phyloP scores from a whole-genome alignment of 1,139 yeast genomes.

The Zygoascus hellenicus region DNA sequence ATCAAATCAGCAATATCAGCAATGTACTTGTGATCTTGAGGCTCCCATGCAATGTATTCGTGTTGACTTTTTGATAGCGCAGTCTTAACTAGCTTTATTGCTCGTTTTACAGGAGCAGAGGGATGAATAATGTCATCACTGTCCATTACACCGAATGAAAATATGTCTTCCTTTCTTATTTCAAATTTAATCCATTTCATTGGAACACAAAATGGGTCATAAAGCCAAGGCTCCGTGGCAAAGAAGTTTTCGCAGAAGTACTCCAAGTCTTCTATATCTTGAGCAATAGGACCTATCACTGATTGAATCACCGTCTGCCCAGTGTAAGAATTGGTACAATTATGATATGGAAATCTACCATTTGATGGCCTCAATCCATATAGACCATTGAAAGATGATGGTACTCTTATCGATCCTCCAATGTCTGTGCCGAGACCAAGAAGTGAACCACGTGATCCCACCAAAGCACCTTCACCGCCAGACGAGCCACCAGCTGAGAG shows the following conservation, averaged over 20 bases:
- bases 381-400: slow-evolving; percentile 66
- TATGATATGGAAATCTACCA: slow-evolving; percentile 29
- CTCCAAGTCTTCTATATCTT: slow-evolving; percentile 50
- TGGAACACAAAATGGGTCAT: slow-evolving; percentile 44
- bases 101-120: slow-evolving; percentile 43
- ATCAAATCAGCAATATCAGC: slow-evolving; percentile 9
- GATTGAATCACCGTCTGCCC: slow-evolving; percentile 38
- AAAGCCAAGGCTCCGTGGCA: slow-evolving; percentile 49
- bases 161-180: slow-evolving; percentile 31
- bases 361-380: slow-evolving; percentile 67
- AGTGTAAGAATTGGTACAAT: slow-evolving; percentile 44
- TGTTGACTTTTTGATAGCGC: slow-evolving; percentile 35
- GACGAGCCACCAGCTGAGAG: slow-evolving; percentile 66
- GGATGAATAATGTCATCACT: slow-evolving; percentile 30
- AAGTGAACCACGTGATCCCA: slow-evolving; percentile 44
- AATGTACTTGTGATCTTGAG: slow-evolving; percentile 24
- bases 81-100: slow-evolving; percentile 26
- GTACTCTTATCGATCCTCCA: slow-evolving; percentile 73
- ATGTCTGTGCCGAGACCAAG: slow-evolving; percentile 73
- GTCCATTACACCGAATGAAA: slow-evolving; percentile 31
- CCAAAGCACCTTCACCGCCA: slow-evolving; percentile 69
- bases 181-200: slow-evolving; percentile 41
- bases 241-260: slow-evolving; percentile 39
- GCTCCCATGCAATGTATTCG: slow-evolving; percentile 41
- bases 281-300: slow-evolving; percentile 42